Conservation (phyloP, 2,329 filamentous ascomycete species). For the Blastomyces percursus region DNA sequence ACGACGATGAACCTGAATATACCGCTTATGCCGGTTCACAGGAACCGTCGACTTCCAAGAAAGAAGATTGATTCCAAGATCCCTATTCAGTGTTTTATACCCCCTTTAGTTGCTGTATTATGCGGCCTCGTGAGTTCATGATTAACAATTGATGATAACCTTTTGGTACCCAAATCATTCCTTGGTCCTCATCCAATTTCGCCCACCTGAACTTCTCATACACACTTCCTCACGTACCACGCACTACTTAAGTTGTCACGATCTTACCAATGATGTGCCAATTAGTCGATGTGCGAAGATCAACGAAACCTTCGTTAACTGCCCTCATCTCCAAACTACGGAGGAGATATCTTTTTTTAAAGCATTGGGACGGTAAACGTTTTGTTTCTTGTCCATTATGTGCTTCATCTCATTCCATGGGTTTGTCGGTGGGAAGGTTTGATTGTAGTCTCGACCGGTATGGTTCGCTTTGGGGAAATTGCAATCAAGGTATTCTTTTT, state of each 20-base stretch:
- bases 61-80: conserved; percentile 17
- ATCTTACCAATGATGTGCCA: conserved; percentile 71
- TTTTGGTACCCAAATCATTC: background rate
- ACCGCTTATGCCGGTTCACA: conserved; percentile 10
- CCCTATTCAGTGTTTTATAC: conserved; percentile 5
- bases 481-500: background rate
- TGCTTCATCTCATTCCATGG: conserved; percentile 7
- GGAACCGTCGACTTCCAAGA: conserved; percentile 18
- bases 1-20: conserved; percentile 43
- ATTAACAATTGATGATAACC: background rate
- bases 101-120: conserved; percentile 4
- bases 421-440: conserved; percentile 10
- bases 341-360: background rate
- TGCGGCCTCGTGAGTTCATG: conserved; percentile 1
- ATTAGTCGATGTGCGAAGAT: conserved; percentile 97
- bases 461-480: background rate
- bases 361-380: conserved; percentile 7
- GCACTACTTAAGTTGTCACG: conserved; percentile 97
- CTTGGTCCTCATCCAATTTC: background rate
- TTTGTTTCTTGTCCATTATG: conserved; percentile 10
- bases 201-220: background rate
- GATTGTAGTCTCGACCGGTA: conserved; percentile 5
- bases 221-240: conserved; percentile 20
- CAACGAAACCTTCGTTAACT: conserved; percentile 30
- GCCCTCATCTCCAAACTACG: conserved; percentile 12